Evolutionary conservation across 2,329 filamentous ascomycete genomes (phyloP).

Genomic region (Sarocladiaceae sp.): DNA sequence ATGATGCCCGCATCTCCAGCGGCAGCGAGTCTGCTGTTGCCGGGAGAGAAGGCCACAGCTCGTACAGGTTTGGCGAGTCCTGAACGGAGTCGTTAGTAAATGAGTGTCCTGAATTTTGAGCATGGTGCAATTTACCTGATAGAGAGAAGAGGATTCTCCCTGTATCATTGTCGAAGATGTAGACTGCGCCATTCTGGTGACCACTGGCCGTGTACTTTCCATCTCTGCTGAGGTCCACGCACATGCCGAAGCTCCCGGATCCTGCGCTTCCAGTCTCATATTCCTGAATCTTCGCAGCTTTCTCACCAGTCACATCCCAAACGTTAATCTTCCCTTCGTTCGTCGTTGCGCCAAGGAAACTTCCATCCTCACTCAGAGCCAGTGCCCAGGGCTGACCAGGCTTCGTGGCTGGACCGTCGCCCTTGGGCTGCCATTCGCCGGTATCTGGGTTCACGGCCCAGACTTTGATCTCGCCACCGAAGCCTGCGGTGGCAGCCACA

Average conservation of each 20-base stretch:
- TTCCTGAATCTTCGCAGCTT: conserved; percentile 61
- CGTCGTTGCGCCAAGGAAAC: conserved; percentile 79
- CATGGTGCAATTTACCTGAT: conserved; percentile 49
- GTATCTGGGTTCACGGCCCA: conserved; percentile 61
- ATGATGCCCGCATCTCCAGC: conserved; percentile 86
- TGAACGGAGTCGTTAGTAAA: conserved; percentile 25
- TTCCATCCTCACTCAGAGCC: conserved; percentile 75
- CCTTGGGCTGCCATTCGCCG: conserved; percentile 41
- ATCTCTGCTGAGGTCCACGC: conserved; percentile 73
- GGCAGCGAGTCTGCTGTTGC: conserved; percentile 75
- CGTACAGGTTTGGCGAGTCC: conserved; percentile 84
- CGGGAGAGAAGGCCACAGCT: conserved; percentile 80
- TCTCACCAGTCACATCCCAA: conserved; percentile 62
- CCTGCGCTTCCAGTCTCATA: conserved; percentile 69
- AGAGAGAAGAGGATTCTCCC: conserved; percentile 81
- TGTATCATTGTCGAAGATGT: conserved; percentile 91
- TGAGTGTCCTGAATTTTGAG: background rate
- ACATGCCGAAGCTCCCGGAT: conserved; percentile 84
- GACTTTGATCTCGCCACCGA: conserved; percentile 80
- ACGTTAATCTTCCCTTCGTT: conserved; percentile 85
- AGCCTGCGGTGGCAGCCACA: conserved; percentile 76
- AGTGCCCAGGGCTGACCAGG: conserved; percentile 81
- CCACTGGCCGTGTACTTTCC: conserved; percentile 84
- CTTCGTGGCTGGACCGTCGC: conserved; percentile 40
- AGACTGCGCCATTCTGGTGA: conserved; percentile 85